Percentiles rank a stretch among this genome's conserved stretches.
Conservation (phyloP, 768 basidiomycete genomes). For the Leucogyrophana mollusca region DNA sequence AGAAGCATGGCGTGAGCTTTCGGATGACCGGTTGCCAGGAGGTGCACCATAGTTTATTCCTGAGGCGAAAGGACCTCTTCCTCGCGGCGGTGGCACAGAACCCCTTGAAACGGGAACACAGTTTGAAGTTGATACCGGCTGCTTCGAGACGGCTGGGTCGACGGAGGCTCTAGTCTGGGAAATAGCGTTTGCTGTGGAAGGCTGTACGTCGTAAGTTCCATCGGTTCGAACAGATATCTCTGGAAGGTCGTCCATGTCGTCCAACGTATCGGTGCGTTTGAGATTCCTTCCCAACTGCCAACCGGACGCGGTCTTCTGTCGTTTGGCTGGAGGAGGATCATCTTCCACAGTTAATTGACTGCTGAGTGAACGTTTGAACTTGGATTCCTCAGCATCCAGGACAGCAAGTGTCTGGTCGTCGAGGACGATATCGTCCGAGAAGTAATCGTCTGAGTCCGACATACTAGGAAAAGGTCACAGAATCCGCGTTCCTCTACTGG, state of each 20-base stretch:
- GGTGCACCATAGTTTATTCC: conserved; percentile 12
- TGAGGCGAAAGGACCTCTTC: background rate
- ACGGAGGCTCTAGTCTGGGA: conserved; percentile 11
- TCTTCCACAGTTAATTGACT: conserved; percentile 23
- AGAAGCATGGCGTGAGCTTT: conserved; percentile 1
- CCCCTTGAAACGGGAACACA: conserved; percentile 13
- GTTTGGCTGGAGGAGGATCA: conserved; percentile 47
- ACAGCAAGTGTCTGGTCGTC: conserved; percentile 62
- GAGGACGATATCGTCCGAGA: conserved; percentile 60
- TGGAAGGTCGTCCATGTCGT: conserved; percentile 54
- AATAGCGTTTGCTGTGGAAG: conserved; percentile 13
- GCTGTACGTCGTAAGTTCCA: conserved; percentile 51
- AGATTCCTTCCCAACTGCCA: conserved; percentile 36
- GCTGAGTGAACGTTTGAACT: conserved; percentile 24
- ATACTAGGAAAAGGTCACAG: conserved; percentile 27
- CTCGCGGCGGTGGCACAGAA: conserved; percentile 9
- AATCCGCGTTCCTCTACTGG: too few relatives aligned
- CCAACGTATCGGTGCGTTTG: conserved; percentile 21
- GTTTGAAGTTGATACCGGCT: conserved; percentile 7
- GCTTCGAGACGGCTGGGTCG: conserved; percentile 5
- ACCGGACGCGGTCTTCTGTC: conserved; percentile 49
- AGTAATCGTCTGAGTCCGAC: conserved; percentile 66
- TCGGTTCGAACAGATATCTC: conserved; percentile 61
- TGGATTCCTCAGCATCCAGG: conserved; percentile 57
- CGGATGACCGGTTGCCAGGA: conserved; percentile 12